Percentiles rank a stretch among this genome's conserved stretches.
phyloP scores from a whole-genome alignment of 148 eudicot genomes.

The Rhododendron kiyosumense region DNA sequence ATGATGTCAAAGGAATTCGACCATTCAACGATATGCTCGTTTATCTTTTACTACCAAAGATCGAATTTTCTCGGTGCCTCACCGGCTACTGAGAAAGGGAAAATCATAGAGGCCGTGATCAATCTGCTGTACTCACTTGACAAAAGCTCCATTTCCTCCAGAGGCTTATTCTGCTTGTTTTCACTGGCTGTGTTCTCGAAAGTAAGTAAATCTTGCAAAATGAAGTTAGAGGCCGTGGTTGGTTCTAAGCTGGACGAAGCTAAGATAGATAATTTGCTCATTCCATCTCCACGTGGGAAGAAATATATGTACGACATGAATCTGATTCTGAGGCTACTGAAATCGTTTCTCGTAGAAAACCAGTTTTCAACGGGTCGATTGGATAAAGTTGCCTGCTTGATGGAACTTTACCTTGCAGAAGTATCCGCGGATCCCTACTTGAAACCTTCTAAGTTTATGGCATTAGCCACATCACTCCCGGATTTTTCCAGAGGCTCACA shows the following conservation, averaged over 20 bases:
- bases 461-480: slow-evolving; percentile 36
- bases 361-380: slow-evolving; percentile 19
- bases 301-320: slow-evolving; percentile 35
- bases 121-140: slow-evolving; percentile 36
- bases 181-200: slow-evolving; percentile 29
- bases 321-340: slow-evolving; percentile 37
- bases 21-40: slow-evolving; percentile 32
- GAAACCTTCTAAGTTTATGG: slow-evolving; percentile 45
- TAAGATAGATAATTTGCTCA: slow-evolving; percentile 43
- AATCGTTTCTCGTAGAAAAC: slow-evolving; percentile 27
- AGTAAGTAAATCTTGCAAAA: slow-evolving; percentile 13
- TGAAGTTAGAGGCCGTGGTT: slow-evolving; percentile 40
- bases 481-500: slow-evolving; percentile 44
- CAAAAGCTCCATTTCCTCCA: slow-evolving; percentile 28
- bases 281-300: slow-evolving; percentile 30
- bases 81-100: slow-evolving; percentile 14
- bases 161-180: slow-evolving; percentile 32
- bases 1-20: slow-evolving; percentile 42
- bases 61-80: slow-evolving; percentile 16
- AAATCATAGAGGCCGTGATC: slow-evolving; percentile 29
- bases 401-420: slow-evolving; percentile 49
- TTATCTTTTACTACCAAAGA: slow-evolving; percentile 45
- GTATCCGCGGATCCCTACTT: slow-evolving; percentile 49
- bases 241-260: slow-evolving; percentile 56
- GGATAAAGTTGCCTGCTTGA: slow-evolving; percentile 45